These are phyloP conservation scores for Alopecurus myosuroides DNA, from an alignment of 176 grass and related monocot genomes.

Conservation along the genomic window DNA sequence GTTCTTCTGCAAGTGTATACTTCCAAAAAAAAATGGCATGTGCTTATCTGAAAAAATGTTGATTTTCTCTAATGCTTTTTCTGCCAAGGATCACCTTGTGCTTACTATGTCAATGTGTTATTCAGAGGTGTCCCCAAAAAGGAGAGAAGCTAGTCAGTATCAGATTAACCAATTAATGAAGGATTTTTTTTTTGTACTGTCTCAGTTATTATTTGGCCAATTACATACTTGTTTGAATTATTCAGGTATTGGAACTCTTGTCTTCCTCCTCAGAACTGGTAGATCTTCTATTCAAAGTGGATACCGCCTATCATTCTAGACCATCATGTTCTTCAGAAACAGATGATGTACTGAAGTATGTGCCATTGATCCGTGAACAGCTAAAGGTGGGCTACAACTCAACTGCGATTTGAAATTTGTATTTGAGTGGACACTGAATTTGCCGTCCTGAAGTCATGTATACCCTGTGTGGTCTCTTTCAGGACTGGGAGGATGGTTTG, in stretches of 20 bases:
- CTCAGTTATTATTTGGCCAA: background rate
- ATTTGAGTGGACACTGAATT: background rate
- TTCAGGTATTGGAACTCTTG: conserved; percentile 62
- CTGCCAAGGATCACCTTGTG: background rate
- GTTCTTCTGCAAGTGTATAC: no score
- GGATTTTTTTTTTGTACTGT: background rate
- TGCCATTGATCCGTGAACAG: conserved; percentile 63
- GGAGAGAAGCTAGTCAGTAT: background rate
- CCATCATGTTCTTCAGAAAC: conserved; percentile 27
- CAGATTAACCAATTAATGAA: background rate
- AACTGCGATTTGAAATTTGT: background rate
- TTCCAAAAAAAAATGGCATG: background rate
- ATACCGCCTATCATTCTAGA: conserved; percentile 48
- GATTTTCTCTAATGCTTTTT: background rate
- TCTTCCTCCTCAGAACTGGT: conserved; percentile 47
- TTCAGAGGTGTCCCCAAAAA: background rate
- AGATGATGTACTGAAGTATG: conserved; percentile 60
- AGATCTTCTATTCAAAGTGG: conserved; percentile 60
- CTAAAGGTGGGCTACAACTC: conserved; percentile 38
- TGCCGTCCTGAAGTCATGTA: background rate
- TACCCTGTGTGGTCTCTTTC: conserved; percentile 12
- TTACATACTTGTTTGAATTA: conserved; percentile 19
- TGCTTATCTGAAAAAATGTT: background rate
- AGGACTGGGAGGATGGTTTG: conserved; percentile 91
- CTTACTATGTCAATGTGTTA: background rate